Conservation (phyloP, 768 basidiomycete genomes). For the Calocybe gangraenosa region DNA sequence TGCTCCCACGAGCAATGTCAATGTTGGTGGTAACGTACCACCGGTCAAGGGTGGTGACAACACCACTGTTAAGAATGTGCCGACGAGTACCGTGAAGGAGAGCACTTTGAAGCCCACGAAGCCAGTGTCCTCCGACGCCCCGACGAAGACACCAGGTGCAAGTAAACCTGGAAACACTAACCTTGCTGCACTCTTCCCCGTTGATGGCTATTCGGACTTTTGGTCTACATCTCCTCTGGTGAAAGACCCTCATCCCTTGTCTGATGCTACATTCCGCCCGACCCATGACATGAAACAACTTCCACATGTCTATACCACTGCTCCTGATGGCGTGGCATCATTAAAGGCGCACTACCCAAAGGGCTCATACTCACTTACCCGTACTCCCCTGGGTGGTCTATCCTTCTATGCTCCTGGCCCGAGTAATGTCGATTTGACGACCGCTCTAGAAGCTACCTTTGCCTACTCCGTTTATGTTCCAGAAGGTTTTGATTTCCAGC, state of each 20-base stretch:
- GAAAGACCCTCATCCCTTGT: conserved; percentile 31
- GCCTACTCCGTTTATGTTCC: conserved; percentile 60
- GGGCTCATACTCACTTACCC: conserved; percentile 52
- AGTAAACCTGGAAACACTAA: conserved; percentile 8
- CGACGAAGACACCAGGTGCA: neutral
- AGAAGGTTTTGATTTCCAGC: conserved; percentile 57
- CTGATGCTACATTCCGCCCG: conserved; percentile 43
- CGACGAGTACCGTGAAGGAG: conserved; percentile 6
- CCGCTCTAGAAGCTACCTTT: conserved; percentile 64
- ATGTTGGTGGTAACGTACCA: neutral
- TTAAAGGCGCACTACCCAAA: conserved; percentile 52
- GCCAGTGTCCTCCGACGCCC: conserved; percentile 5
- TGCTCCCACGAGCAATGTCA: neutral
- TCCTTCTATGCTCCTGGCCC: conserved; percentile 72
- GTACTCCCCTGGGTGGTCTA: conserved; percentile 51
- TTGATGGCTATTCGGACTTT: conserved; percentile 26
- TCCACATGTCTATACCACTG: conserved; percentile 36
- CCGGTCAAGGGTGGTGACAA: conserved; percentile 2
- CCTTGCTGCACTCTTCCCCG: conserved; percentile 39
- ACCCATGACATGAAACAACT: conserved; percentile 25
- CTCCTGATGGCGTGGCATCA: conserved; percentile 47
- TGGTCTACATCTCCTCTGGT: conserved; percentile 45
- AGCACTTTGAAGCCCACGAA: conserved; percentile 5
- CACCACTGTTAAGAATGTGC: neutral
- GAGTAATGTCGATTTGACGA: conserved; percentile 43